Evolutionary conservation across 1,284 basidiomycete genomes (phyloP).

Genomic region (Tilletiaria anomala): DNA sequence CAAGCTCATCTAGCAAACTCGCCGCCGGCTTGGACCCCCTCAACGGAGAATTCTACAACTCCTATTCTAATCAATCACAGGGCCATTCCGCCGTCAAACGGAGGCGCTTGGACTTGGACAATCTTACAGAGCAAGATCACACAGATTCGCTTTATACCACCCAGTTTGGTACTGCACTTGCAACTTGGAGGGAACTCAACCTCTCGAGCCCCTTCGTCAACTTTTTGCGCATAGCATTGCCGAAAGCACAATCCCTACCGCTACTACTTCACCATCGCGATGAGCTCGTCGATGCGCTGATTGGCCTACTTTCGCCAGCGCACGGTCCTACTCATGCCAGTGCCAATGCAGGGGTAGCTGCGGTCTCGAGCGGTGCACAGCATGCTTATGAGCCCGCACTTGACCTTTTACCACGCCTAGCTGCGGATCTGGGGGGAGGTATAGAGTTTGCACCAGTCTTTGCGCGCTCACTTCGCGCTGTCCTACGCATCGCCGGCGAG

Average conservation of each 20-base stretch:
- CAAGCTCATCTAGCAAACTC: conserved; percentile 13
- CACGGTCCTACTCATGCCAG: conserved; percentile 4
- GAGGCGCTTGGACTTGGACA: background rate
- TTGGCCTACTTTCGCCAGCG: conserved; percentile 1
- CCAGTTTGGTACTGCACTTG: conserved; percentile 20
- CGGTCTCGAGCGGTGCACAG: too few relatives aligned
- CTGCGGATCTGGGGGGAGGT: conserved; percentile 20
- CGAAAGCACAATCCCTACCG: conserved; percentile 23
- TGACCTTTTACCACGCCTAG: conserved; percentile 36
- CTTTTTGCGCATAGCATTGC: conserved; percentile 15
- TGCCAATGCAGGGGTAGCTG: conserved; percentile 2
- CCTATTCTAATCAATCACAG: too few relatives aligned
- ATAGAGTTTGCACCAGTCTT: conserved; percentile 36
- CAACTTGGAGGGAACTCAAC: conserved; percentile 35
- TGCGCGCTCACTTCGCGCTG: conserved; percentile 17
- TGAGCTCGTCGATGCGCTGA: conserved; percentile 12
- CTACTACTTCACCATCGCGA: conserved; percentile 32
- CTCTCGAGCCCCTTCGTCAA: conserved; percentile 28
- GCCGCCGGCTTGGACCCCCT: conserved; percentile 11
- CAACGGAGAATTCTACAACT: conserved; percentile 21
- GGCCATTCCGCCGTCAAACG: too few relatives aligned
- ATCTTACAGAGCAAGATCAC: conserved; percentile 10
- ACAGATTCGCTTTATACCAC: conserved; percentile 18
- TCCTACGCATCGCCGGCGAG: conserved; percentile 25
- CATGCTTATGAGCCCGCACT: conserved; percentile 33